phyloP scores from a whole-genome alignment of 495 filamentous ascomycete species.

The Neurospora sp. region DNA sequence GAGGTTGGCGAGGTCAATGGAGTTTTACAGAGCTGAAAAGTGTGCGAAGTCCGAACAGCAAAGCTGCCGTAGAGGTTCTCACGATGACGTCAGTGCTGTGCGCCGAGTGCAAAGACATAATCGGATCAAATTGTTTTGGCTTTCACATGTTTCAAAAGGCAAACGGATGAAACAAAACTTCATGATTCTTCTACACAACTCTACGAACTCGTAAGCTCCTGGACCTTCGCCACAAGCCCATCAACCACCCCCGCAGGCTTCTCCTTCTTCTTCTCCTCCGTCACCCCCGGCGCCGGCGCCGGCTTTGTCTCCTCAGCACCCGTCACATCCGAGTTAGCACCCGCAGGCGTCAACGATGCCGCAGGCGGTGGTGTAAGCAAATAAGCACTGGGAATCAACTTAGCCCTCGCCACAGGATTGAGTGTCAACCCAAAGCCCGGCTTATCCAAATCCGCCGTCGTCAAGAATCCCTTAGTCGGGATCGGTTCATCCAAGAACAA shows the following conservation, averaged over 20 bases:
- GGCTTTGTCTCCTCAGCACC: conserved; percentile 7
- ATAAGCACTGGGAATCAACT: conserved; percentile 59
- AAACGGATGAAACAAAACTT: background rate
- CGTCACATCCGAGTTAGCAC: background rate
- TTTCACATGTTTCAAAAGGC: no score
- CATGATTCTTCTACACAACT: background rate
- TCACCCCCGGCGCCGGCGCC: conserved; percentile 1
- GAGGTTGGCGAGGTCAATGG: conserved; percentile 7
- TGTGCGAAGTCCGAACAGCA: background rate
- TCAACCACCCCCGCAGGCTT: conserved; percentile 12
- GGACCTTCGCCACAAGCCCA: conserved; percentile 10
- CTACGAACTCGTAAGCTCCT: conserved; percentile 5
- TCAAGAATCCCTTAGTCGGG: conserved; percentile 68
- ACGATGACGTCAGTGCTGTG: background rate
- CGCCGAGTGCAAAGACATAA: background rate
- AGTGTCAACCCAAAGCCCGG: conserved; percentile 84
- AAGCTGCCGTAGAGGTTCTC: background rate
- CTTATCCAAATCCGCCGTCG: conserved; percentile 69
- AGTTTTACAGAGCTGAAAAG: background rate
- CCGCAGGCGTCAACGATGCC: conserved; percentile 40
- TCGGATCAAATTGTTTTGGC: background rate
- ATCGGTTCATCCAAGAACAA: conserved; percentile 87
- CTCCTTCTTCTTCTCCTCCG: conserved; percentile 8
- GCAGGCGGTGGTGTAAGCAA: conserved; percentile 65
- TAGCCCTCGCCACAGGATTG: conserved; percentile 61